Evolutionary conservation across 148 eudicot genomes (phyloP).

Genomic region (Vaccinium corymbosum): DNA sequence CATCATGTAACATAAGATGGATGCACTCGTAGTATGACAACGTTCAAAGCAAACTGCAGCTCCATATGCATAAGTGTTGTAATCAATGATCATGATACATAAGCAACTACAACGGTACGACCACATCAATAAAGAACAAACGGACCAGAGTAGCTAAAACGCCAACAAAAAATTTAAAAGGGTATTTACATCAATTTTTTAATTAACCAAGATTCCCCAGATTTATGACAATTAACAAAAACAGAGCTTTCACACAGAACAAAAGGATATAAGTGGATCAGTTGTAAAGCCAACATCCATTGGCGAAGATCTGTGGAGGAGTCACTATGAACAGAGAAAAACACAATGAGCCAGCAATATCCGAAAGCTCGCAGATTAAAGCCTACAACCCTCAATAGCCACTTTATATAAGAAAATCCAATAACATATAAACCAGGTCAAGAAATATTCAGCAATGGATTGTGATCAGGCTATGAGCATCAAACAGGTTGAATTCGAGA

Average conservation of each 20-base stretch:
- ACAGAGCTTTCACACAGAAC: not conserved
- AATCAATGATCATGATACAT: not conserved
- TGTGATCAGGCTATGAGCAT: not conserved
- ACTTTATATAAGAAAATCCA: not conserved
- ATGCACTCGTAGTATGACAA: not conserved
- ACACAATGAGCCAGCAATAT: not conserved
- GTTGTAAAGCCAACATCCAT: not conserved
- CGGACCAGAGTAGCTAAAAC: not conserved
- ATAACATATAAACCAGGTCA: not conserved
- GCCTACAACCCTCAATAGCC: not conserved
- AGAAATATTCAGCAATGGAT: not conserved
- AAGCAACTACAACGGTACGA: not conserved
- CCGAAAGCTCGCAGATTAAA: not conserved
- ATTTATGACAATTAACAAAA: not conserved
- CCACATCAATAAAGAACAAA: not conserved
- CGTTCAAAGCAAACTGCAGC: not conserved
- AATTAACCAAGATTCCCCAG: not conserved
- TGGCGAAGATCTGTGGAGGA: not conserved
- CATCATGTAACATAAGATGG: not conserved
- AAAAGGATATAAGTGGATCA: not conserved
- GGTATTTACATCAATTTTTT: not conserved
- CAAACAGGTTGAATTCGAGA: not conserved
- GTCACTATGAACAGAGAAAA: not conserved
- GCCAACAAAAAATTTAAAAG: not conserved
- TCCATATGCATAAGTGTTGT: not conserved